Percentiles rank a stretch among this genome's conserved stretches.
Conservation (phyloP, 2,329 filamentous ascomycete genomes). For the Penicillium verrucosum region DNA sequence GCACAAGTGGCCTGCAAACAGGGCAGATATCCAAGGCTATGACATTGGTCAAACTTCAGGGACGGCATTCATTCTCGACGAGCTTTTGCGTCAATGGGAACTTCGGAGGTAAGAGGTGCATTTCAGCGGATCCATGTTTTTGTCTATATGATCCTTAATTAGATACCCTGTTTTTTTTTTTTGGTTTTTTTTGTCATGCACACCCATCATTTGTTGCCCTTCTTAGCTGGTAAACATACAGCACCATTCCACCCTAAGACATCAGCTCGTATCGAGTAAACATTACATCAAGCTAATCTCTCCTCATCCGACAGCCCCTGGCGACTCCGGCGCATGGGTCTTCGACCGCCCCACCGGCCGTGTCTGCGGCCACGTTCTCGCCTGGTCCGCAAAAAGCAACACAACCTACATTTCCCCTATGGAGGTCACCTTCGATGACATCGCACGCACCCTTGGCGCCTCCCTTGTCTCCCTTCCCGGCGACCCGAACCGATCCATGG, state of each 20-base stretch:
- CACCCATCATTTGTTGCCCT: conserved; percentile 5
- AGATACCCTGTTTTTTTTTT: conserved; percentile 22
- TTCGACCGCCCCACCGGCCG: conserved; percentile 74
- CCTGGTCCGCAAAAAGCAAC: conserved; percentile 75
- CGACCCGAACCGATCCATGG: conserved; percentile 29
- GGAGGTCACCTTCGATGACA: conserved; percentile 84
- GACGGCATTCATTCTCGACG: conserved; percentile 74
- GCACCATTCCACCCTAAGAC: conserved; percentile 7
- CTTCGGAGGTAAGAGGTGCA: conserved; percentile 50
- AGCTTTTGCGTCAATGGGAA: conserved; percentile 62
- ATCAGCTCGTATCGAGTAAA: conserved; percentile 18
- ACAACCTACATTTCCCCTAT: conserved; percentile 93
- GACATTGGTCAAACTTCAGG: conserved; percentile 82
- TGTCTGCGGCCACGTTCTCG: conserved; percentile 85
- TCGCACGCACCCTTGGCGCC: conserved; percentile 72
- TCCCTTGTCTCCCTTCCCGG: conserved; percentile 67
- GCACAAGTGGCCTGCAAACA: conserved; percentile 77
- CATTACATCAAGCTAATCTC: conserved; percentile 16
- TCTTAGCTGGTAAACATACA: conserved; percentile 20
- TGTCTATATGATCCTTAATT: conserved; percentile 22
- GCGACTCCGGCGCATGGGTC: conserved; percentile 91
- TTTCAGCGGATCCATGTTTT: conserved; percentile 20
- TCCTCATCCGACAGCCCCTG: conserved; percentile 51
- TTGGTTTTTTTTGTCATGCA: conserved; percentile 4
- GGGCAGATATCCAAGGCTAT: conserved; percentile 75